Percentiles rank a stretch among this genome's conserved stretches.
Evolutionary conservation across 306 rosid species (phyloP).

Genomic region (Trichosanthes cucumerina): DNA sequence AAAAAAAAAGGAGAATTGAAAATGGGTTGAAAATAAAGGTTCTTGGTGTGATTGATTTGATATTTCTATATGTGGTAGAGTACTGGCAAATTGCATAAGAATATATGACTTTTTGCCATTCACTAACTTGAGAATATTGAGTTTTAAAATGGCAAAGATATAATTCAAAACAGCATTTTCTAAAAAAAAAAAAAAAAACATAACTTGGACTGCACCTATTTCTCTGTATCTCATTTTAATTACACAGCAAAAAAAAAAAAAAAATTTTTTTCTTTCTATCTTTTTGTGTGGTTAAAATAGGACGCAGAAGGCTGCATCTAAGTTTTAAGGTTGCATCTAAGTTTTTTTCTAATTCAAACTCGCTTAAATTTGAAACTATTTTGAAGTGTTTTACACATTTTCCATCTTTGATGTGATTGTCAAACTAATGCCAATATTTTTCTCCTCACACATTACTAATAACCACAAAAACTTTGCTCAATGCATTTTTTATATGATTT

Average conservation of each 20-base stretch:
- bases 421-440: background rate
- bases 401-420: background rate
- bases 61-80: background rate
- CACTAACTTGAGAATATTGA: slow-evolving; percentile 9
- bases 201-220: too few relatives aligned
- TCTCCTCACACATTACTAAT: background rate
- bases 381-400: background rate
- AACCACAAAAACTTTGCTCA: background rate
- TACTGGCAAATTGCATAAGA: background rate
- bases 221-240: too few relatives aligned
- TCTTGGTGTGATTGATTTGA: slow-evolving; percentile 9
- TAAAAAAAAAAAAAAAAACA: too few relatives aligned
- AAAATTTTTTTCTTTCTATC: too few relatives aligned
- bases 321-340: too few relatives aligned
- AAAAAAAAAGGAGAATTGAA: background rate
- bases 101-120: slow-evolving; percentile 6
- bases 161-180: background rate
- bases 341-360: too few relatives aligned
- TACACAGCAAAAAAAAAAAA: too few relatives aligned
- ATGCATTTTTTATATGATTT: background rate
- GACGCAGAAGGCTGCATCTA: too few relatives aligned
- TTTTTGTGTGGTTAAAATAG: too few relatives aligned
- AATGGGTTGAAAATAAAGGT: background rate
- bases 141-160: background rate
- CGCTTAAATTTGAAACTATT: too few relatives aligned